Base-by-base conservation (phyloP, 2,329 filamentous ascomycete genomes). In the Beauveria pseudobassiana region DNA sequence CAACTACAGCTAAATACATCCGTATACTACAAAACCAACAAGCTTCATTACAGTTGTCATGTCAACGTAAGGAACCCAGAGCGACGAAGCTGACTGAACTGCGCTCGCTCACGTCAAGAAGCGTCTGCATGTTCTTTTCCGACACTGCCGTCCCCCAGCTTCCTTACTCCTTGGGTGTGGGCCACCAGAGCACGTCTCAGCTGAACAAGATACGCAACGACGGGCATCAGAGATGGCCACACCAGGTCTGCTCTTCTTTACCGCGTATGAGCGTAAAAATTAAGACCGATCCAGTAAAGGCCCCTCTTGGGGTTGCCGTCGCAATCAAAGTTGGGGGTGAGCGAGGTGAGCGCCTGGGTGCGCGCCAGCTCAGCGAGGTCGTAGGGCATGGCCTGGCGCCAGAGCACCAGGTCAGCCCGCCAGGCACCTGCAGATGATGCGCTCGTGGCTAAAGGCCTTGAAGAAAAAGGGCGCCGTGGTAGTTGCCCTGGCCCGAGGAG, bases 401-500 rank as follows among this genome's bases (percentile, higher is more conserved):
- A 80, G 66, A 93, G 76, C 63, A 91, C 69, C 45, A 75, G 77
- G 70, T 91, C 88, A 66, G 87, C 80, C 88, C 88, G 91, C 18
- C 69, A 0, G 88, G 88, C 5, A 86, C 88, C 50, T 80, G 24
- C 85, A 83, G 40, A 90, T 74, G 55, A 74, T 77, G 63, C 80
- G 79, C 71, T 81, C 78, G 72, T 90, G 87, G 1, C 83, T 84
- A 70, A 89, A 90, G 66, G 77, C 77, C 67, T 90, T 87, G 73
- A 90, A 90, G 1, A 81, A 84, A n/a, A 88, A 81, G n/a, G 69
- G 86, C 86, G 63, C 92, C 92, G 67, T 89, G 86, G 78, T 96
- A 96, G 34, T 84, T 78, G 64, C 91, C 91, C 64, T 82, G 82
- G 59, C 91, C 91, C 50, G 87, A 91, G 67, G 88, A 83, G 65